Evolutionary conservation across 441 rosid species (phyloP), one percentile per base, ranked within the genome.

Genomic region (Erodium texanum): DNA sequence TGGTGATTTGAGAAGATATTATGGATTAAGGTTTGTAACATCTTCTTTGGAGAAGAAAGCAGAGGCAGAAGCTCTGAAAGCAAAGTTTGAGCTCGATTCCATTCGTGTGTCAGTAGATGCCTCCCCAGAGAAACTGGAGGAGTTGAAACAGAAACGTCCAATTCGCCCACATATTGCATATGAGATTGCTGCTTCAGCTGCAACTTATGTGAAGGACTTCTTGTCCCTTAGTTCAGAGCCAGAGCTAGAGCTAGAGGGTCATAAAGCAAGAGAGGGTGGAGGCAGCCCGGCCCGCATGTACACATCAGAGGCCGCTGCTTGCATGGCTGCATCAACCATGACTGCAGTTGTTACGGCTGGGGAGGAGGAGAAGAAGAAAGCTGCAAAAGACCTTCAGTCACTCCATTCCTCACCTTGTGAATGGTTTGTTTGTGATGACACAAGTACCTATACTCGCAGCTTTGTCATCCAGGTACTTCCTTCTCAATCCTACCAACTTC

Each of bases 101-200:
- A 80, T 75, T 7, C 54, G 58, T 1, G 78, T 79, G 5, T 81
- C 71, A 36, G 41, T 36, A 7, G 41, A 36, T 18, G 41, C 3
- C 36, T 32, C 36, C 3, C n/a, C 45, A 0, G 67, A 32, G 62
- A 66, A 66, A 67, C 24, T 41, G 0, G 20, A 23, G 45, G 67
- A 69, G 11, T 19, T 67, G 8, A 77, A 79, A 66, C 61, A 71
- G 72, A 84, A 73, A 69, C 76, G 66, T 52, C 75, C 79, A 7
- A 69, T 74, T 36, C 79, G 74, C 23, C 79, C 90, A 36, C 72
- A 82, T 34, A 82, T 84, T 59, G 95, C 90, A 62, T 86, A 86
- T 71, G 92, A 82, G 48, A 90, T 93, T 61, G 98, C 98, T 68
- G 98, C 93, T 77, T 90, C 98, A 4, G 97, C 97, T 41, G 97